Base-by-base conservation (phyloP, 2,329 filamentous ascomycete species). In the Fusarium devonianum region DNA sequence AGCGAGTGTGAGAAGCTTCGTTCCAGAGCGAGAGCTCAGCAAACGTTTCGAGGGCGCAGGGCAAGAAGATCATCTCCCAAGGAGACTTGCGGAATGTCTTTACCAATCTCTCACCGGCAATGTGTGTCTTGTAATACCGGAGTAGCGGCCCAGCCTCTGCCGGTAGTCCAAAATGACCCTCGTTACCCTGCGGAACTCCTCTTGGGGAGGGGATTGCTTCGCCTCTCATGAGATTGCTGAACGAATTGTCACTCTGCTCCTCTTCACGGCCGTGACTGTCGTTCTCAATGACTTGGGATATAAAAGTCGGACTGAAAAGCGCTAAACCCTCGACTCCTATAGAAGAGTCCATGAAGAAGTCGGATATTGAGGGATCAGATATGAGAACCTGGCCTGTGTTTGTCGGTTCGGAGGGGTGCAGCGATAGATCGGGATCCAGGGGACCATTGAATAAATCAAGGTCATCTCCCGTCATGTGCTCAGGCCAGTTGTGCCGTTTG, bases 11-110 rank as follows among this genome's bases (percentile, higher is more conserved):
- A 10, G 70, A 72, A 0, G 73, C 60, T 2, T 59, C 51, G 11
- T 76, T 75, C 30, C 73, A 75, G 1, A 78, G 60, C 0, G 72
- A 71, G 1, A 77, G 47, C 30, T 74, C 73, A 2, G 75, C 75
- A 33, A 77, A 67, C 0, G 71, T 73, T 22, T 72, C 69, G 2
- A 76, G 72, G 0, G 70, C 70, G 32, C 73, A 71, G 1, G 75
- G 74, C 1, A 77, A 58, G 13, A 77, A 71, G 0, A 78, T 67
- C 0, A 75, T 60, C 34, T 76, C 70, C 75, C 75, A 77, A 0
- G 75, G 75, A 1, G 74, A 75, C 42, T 74, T 75, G 3, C 68
- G 67, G 16, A 58, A 62, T 5, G 62, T 51, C 9, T 59, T 70
- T 65, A 41, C 66, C 26, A 38, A 48, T 0, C 53, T 44, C 64